A percentile compares a stretch with the other conserved stretches of the same genome.
phyloP scores from a whole-genome alignment of 2,329 filamentous ascomycete species.

The Dactylellina drechsleri region DNA sequence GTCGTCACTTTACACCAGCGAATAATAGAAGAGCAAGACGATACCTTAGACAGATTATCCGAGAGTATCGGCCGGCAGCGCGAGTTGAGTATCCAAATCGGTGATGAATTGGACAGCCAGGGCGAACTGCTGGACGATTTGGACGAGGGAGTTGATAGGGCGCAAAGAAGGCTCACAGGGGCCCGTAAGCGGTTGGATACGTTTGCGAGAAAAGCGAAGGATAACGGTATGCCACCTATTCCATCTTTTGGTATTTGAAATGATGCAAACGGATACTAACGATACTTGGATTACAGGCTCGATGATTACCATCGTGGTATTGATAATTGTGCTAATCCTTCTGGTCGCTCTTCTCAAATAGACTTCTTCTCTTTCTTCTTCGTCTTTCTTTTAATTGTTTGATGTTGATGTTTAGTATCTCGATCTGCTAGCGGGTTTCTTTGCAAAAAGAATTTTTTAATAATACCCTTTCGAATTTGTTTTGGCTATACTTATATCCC shows the following conservation, averaged over 20 bases:
- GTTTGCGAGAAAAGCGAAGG: conserved; percentile 77
- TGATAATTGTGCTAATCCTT: conserved; percentile 84
- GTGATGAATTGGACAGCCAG: conserved; percentile 92
- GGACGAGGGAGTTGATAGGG: conserved; percentile 82
- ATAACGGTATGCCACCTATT: conserved; percentile 61
- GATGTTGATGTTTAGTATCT: conserved; percentile 53
- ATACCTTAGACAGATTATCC: conserved; percentile 88
- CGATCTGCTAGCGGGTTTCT: conserved; percentile 31
- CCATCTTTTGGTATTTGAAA: not conserved
- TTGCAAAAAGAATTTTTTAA: conserved; percentile 5
- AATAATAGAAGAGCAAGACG: conserved; percentile 88
- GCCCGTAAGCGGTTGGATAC: conserved; percentile 77
- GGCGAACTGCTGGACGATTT: conserved; percentile 89
- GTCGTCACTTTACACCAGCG: conserved; percentile 84
- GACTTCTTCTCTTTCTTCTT: conserved; percentile 40
- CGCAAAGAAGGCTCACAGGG: conserved; percentile 78
- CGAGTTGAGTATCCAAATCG: conserved; percentile 93
- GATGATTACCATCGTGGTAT: conserved; percentile 74
- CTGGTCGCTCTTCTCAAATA: conserved; percentile 84
- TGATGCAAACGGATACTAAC: conserved; percentile 1
- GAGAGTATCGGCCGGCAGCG: conserved; percentile 86
- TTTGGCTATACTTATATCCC: not conserved
- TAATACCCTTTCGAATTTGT: conserved; percentile 16
- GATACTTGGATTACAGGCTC: conserved; percentile 70
- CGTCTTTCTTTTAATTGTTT: conserved; percentile 27